Evolutionary conservation across 108 stramenopile genomes (phyloP), one percentile per base, ranked within the genome.

Genomic region (Cyclostephanos invisitatus): DNA sequence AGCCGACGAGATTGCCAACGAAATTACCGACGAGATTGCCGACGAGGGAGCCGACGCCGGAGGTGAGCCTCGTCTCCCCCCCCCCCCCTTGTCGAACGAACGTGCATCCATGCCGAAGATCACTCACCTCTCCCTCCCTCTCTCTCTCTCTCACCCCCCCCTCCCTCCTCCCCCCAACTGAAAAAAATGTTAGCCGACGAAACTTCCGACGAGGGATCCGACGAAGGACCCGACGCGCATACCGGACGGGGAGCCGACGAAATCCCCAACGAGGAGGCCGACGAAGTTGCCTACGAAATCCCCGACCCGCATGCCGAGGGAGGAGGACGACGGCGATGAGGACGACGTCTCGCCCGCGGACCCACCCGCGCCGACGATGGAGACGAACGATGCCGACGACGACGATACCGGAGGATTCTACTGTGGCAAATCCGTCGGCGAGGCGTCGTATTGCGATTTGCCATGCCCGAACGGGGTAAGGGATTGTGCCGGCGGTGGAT

Each of bases 21-120:
- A 64, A 64, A 15, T 48, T 62, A 27, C 80, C 80, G 1, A 76
- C 80, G 17, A 58, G 35, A 24, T 66, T 58, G 27, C 81, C 81
- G 25, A 78, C 76, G 32, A 50, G 20, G 47, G 72, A 55, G 48
- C 77, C 80, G 36, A 40, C 60, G 37, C 8, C 9, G 36, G 60
- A 36, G 60, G 56, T 57, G 25, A 57, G 56, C 28, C 32, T 24
- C 29, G 18, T 27, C 1, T 53, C 20, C 24, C 20, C 22, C 24
- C 24, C 24, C 20, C 22, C 51, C 24, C 6, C 51, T 20, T 42
- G 10, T 6, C 27, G 2, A 18, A 6, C 7, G 46, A 25, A 21
- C 5, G 9, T 65, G 2, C 3, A 22, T 20, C 38, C n/a, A n/a
- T n/a, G n/a, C n/a, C n/a, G n/a, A n/a, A n/a, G n/a, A n/a, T 64